Base-by-base conservation (phyloP, 2,329 filamentous ascomycete genomes). In the Colletotrichum destructivum region DNA sequence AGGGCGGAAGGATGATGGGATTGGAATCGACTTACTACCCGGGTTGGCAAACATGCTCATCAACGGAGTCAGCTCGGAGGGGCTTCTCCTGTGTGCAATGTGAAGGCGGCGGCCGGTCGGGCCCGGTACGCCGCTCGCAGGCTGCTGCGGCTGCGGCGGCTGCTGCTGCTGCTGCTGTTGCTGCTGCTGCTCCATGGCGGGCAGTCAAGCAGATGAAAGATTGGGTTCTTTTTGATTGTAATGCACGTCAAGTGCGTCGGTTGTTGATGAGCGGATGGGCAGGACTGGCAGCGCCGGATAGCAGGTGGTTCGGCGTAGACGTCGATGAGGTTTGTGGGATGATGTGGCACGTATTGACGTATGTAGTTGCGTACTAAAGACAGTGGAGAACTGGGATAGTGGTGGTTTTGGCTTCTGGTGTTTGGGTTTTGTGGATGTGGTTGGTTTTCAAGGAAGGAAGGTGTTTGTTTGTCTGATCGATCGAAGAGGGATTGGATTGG, bases 61-160 rank as follows among this genome's bases (percentile, higher is more conserved):
- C 84, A 98, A 87, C 75, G 96, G 96, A 71, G 96, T 98, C 84
- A 98, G 88, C 88, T 98, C 96, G 77, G 96, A 98, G 75, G 96
- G 96, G 86, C 95, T 98, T 84, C 96, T 92, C 81, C 96, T 93
- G 87, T 98, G 96, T 80, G 96, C 96, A 85, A 98, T 98, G 87
- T 98, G 95, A 82, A 98, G 90, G 82, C 95, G 93, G 81, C 96
- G 95, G 80, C 95, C 95, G 81, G 92, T 85, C 79, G 94, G 94
- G 77, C 94, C 95, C 81, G 87, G 87, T 72, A 91, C 88, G 79
- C 89, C 89, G 80, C 87, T 87, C 76, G 85, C 78, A 79, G 84
- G 84, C 79, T 84, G 84, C 80, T 84, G 85, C 78, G 85, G 84
- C 74, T 81, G 81, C 73, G 83, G 78, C 75, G 82, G 82, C 74